These are phyloP conservation scores for Tetradesmus obliquus DNA, from an alignment of 139 green algal genomes.

Conservation along the genomic window DNA sequence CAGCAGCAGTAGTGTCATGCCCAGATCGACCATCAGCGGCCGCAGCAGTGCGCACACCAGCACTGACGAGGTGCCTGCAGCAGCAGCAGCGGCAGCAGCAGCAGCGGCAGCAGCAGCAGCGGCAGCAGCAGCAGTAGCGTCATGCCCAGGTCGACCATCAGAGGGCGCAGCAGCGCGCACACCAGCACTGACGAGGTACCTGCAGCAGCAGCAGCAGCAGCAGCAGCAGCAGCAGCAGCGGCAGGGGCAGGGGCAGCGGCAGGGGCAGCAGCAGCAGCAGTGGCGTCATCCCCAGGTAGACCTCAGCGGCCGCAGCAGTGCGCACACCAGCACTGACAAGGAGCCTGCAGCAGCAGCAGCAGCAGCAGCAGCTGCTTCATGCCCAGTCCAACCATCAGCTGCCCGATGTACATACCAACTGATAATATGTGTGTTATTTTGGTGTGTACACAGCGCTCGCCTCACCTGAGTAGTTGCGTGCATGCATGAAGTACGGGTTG, in stretches of 20 bases:
- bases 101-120: not conserved
- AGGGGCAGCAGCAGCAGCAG: too few species aligned
- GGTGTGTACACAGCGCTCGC: too few species aligned
- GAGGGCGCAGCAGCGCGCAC: conserved; percentile 11
- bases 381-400: not conserved
- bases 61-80: conserved; percentile 26
- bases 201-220: not conserved
- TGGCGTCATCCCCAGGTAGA: not conserved
- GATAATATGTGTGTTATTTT: too few species aligned
- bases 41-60: conserved; percentile 22
- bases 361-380: not conserved
- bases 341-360: not conserved
- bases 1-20: not conserved
- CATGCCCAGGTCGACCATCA: not conserved
- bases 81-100: not conserved
- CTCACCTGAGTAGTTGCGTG: conserved; percentile 45
- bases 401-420: not conserved
- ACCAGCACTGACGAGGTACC: conserved; percentile 24
- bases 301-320: conserved; percentile 16
- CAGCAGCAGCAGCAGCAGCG: too few species aligned
- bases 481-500: conserved; percentile 68
- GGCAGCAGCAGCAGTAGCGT: not conserved
- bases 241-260: too few species aligned
- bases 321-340: conserved; percentile 5
- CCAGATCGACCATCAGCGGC: not conserved